Conservation (phyloP, 345 rosid species). For the Rhodomyrtus tomentosa region DNA sequence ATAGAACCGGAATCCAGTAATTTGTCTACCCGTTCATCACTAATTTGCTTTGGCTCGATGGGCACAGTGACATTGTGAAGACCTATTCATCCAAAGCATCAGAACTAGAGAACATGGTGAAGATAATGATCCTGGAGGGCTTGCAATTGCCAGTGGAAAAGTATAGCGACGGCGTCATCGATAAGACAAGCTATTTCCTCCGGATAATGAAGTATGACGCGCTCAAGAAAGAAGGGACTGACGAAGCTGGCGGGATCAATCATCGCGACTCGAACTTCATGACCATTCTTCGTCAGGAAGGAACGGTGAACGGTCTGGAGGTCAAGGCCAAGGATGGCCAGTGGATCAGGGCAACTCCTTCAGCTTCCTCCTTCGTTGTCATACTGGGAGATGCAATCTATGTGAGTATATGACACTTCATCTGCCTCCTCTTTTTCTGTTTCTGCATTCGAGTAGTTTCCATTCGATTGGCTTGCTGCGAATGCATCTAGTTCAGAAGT, state of each 20-base stretch:
- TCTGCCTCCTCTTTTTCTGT: neutral
- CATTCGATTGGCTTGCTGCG: neutral
- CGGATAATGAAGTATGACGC: neutral
- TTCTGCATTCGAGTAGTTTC: neutral
- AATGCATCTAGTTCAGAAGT: neutral
- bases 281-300: constrained; percentile 5
- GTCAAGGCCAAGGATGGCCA: neutral
- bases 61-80: neutral
- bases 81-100: neutral
- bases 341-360: neutral
- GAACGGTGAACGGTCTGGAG: neutral
- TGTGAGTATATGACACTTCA: neutral
- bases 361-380: constrained; percentile 1
- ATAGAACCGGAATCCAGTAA: neutral
- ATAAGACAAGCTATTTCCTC: neutral
- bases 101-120: neutral
- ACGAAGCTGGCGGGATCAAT: neutral
- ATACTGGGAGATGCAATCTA: constrained; percentile 1
- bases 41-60: neutral
- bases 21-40: neutral
- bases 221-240: neutral
- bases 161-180: neutral
- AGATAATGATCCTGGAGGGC: neutral
- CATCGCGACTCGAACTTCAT: constrained; percentile 1
- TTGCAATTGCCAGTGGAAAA: neutral